Percentiles rank a stretch among this genome's conserved stretches.
Evolutionary conservation across 2,329 filamentous ascomycete genomes (phyloP).

Genomic region (Teratosphaeria nubilosa): DNA sequence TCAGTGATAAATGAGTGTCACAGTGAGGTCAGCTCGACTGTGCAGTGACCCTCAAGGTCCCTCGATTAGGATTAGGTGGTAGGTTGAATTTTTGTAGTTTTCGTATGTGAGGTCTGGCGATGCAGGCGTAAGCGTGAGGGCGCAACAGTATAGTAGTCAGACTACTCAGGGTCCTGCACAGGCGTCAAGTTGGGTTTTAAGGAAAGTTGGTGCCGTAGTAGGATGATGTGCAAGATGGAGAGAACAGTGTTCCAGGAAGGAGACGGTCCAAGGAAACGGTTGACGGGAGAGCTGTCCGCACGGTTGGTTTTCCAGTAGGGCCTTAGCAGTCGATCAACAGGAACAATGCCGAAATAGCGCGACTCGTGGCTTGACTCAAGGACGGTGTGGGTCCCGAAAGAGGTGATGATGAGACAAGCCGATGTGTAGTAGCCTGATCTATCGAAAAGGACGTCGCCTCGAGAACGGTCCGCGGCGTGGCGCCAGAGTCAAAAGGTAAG

Average conservation of each 20-base stretch:
- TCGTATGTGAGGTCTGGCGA: conserved; percentile 4
- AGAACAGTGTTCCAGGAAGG: conserved; percentile 7
- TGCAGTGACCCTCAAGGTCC: conserved; percentile 3
- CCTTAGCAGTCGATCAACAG: conserved; percentile 22
- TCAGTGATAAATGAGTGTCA: conserved; percentile 2
- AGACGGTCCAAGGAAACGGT: conserved; percentile 22
- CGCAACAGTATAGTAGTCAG: conserved; percentile 4
- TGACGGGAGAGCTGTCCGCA: conserved; percentile 19
- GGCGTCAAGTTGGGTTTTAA: conserved; percentile 26
- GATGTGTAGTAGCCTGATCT: conserved; percentile 11
- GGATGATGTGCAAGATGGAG: conserved; percentile 2
- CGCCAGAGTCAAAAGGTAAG: neutral
- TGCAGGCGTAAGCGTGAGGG: neutral
- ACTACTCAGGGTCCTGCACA: conserved; percentile 20
- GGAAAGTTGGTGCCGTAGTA: conserved; percentile 21
- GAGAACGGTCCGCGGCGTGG: conserved; percentile 4
- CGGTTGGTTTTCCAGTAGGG: conserved; percentile 13
- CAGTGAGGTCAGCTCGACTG: neutral
- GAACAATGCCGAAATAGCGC: conserved; percentile 23
- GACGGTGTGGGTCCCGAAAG: conserved; percentile 15
- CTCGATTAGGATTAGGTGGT: conserved; percentile 15
- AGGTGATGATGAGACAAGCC: conserved; percentile 22
- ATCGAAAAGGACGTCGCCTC: conserved; percentile 2
- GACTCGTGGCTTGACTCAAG: conserved; percentile 19
- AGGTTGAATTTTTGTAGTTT: conserved; percentile 1